Evolutionary conservation across 768 basidiomycete species (phyloP).

Genomic region (Termitomyces sp.): DNA sequence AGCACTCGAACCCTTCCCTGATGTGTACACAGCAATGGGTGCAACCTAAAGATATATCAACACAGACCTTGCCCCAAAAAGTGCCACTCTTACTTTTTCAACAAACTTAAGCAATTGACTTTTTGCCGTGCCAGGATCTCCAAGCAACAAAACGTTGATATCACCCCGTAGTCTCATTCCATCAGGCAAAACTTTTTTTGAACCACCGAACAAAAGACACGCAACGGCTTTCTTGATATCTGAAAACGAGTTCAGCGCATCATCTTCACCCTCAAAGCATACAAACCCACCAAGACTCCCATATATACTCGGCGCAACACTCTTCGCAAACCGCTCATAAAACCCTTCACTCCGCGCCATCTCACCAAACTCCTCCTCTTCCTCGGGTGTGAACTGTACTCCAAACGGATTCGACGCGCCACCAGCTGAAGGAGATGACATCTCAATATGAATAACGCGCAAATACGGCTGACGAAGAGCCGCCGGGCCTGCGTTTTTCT

Average conservation of each 20-base stretch:
- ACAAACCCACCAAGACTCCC: constrained; percentile 74
- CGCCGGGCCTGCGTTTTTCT: constrained; percentile 81
- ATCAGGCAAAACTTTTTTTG: constrained; percentile 94
- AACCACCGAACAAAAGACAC: constrained; percentile 95
- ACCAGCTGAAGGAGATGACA: constrained; percentile 72
- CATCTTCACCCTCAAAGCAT: not conserved
- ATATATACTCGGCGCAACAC: constrained; percentile 95
- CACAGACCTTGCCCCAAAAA: not conserved
- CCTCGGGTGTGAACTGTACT: constrained; percentile 85
- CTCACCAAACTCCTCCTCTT: constrained; percentile 94
- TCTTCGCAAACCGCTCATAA: constrained; percentile 90
- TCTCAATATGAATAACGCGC: constrained; percentile 86
- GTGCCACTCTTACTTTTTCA: constrained; percentile 59
- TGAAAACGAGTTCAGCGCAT: constrained; percentile 23
- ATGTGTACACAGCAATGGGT: constrained; percentile 97
- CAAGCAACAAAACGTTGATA: constrained; percentile 93
- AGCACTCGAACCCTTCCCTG: constrained; percentile 96
- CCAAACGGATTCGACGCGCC: constrained; percentile 81
- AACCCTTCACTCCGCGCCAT: constrained; percentile 86
- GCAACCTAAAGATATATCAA: constrained; percentile 66
- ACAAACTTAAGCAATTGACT: constrained; percentile 98
- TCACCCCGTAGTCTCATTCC: constrained; percentile 96
- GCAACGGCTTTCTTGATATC: constrained; percentile 98
- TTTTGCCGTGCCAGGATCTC: constrained; percentile 98
- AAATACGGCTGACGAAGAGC: constrained; percentile 94